Evolutionary conservation across 2,329 filamentous ascomycete genomes (phyloP).

Genomic region (Amauroascus verrucosus): DNA sequence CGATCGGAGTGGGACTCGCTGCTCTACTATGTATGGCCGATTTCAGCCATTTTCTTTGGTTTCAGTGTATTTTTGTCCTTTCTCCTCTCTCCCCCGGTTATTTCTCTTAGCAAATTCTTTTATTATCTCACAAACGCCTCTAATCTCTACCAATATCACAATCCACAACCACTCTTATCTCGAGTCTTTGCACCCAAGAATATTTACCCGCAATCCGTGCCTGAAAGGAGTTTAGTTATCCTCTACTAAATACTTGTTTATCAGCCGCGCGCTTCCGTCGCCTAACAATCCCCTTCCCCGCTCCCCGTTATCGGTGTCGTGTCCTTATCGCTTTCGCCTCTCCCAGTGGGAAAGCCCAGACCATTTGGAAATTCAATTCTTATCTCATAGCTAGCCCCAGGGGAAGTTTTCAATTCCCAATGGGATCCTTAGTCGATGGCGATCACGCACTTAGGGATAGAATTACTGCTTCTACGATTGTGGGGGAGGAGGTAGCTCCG

Average conservation of each 20-base stretch:
- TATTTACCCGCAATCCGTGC: constrained; percentile 5
- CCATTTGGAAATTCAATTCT: neutral
- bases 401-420: constrained; percentile 17
- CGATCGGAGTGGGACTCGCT: neutral
- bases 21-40: neutral
- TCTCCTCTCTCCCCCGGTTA: constrained; percentile 2
- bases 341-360: neutral
- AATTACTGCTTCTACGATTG: constrained; percentile 14
- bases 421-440: constrained; percentile 39
- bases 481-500: constrained; percentile 31
- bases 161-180: constrained; percentile 4
- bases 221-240: neutral
- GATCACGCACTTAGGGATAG: constrained; percentile 33
- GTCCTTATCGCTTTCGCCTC: neutral
- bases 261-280: constrained; percentile 9
- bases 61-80: neutral
- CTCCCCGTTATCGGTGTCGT: neutral
- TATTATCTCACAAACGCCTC: neutral
- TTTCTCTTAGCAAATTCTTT: constrained; percentile 13
- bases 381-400: neutral
- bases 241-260: neutral
- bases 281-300: neutral
- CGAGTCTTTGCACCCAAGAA: neutral
- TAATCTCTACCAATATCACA: neutral
- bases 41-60: neutral